Percentiles rank a stretch among this genome's conserved stretches.
These are phyloP conservation scores for Brassica hybrid DNA, from an alignment of 441 rosid genomes.

Conservation along the genomic window DNA sequence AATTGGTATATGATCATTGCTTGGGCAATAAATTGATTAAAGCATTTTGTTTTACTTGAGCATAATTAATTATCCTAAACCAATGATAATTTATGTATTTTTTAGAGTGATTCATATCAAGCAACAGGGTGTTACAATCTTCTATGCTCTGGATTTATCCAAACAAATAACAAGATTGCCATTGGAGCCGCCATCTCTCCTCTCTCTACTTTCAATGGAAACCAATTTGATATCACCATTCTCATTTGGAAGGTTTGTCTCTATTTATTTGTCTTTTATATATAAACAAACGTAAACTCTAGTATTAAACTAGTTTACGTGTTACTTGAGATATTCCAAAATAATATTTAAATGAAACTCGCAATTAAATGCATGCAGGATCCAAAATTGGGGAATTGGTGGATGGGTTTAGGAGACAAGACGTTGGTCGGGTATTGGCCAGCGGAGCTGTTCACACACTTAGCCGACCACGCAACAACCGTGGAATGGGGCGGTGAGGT, in stretches of 20 bases:
- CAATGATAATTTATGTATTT: background rate
- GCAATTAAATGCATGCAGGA: slow-evolving; percentile 35
- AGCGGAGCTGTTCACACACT: too few species aligned
- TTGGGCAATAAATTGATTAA: background rate
- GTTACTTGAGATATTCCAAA: background rate
- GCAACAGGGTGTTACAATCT: slow-evolving; percentile 83
- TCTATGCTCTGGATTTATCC: slow-evolving; percentile 60
- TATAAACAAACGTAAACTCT: background rate
- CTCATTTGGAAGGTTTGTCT: slow-evolving; percentile 71
- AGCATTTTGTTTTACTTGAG: too few species aligned
- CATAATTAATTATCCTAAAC: background rate
- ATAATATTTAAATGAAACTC: background rate
- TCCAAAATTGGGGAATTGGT: too few species aligned
- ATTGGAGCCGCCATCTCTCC: slow-evolving; percentile 84
- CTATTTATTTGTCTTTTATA: background rate
- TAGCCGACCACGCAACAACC: too few species aligned
- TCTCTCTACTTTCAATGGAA: slow-evolving; percentile 48
- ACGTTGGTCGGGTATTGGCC: too few species aligned
- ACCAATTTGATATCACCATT: slow-evolving; percentile 65
- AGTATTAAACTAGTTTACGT: background rate
- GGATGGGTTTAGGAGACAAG: too few species aligned
- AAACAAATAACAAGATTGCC: slow-evolving; percentile 66
- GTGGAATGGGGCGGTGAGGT: too few species aligned
- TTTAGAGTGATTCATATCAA: slow-evolving; percentile 75
- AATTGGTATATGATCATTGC: slow-evolving; percentile 20